Conservation (phyloP, 2,329 filamentous ascomycete genomes). For the Penicillium sp. region DNA sequence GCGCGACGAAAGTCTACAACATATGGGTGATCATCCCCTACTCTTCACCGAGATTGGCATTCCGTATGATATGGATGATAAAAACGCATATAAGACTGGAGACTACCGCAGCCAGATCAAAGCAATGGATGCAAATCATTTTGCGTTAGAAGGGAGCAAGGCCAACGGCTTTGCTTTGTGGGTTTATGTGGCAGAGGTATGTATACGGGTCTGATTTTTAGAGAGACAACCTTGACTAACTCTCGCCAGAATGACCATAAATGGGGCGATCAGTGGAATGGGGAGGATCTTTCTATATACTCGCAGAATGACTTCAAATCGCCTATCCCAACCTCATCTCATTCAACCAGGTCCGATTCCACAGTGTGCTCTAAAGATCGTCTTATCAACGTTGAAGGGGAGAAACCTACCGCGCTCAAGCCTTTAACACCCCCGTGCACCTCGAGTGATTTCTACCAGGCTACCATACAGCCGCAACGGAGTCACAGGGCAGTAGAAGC, state of each 20-base stretch:
- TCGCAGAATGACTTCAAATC: conserved; percentile 75
- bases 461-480: conserved; percentile 59
- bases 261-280: conserved; percentile 94
- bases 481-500: conserved; percentile 90
- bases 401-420: neutral
- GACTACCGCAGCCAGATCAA: conserved; percentile 90
- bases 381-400: neutral
- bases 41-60: conserved; percentile 95
- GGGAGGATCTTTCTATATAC: conserved; percentile 89
- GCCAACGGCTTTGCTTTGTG: conserved; percentile 87
- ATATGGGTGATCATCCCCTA: conserved; percentile 84
- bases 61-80: conserved; percentile 97
- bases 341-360: neutral
- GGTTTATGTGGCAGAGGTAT: conserved; percentile 74
- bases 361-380: neutral
- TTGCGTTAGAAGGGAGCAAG: conserved; percentile 78
- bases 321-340: conserved; percentile 35
- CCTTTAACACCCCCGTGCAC: conserved; percentile 60
- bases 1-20: conserved; percentile 77
- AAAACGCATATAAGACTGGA: conserved; percentile 90
- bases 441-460: conserved; percentile 55
- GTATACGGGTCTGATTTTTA: neutral
- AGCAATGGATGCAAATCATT: conserved; percentile 95
- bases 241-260: conserved; percentile 71
- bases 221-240: neutral